Percentiles rank a stretch among this genome's conserved stretches.
Evolutionary conservation across 192 early-diverging fungal genomes (phyloP).

Genomic region (Geranomyces variabilis): DNA sequence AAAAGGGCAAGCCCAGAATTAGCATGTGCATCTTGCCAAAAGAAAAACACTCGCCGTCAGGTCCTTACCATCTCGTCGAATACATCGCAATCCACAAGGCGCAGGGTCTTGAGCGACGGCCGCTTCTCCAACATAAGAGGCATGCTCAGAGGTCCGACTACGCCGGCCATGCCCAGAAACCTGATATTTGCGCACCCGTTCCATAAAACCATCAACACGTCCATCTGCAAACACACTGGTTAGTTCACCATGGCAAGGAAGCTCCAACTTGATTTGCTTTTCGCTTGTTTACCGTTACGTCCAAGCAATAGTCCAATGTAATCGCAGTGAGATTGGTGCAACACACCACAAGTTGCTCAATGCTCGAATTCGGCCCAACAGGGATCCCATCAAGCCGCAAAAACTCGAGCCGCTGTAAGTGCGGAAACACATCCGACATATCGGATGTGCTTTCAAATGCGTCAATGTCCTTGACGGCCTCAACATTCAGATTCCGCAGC

Average conservation of each 20-base stretch:
- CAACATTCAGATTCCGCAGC: conserved; percentile 48
- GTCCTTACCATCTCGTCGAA: conserved; percentile 40
- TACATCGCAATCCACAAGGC: conserved; percentile 60
- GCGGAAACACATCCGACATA: conserved; percentile 37
- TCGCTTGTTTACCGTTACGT: conserved; percentile 20
- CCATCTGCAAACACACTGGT: conserved; percentile 35
- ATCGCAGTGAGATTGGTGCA: conserved; percentile 46
- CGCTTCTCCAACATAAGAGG: conserved; percentile 26
- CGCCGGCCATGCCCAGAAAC: conserved; percentile 56
- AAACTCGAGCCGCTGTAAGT: conserved; percentile 41
- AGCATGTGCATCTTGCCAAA: not conserved
- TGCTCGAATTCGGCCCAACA: conserved; percentile 38
- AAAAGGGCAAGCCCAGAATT: not conserved
- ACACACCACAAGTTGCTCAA: conserved; percentile 26
- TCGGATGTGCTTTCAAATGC: conserved; percentile 40
- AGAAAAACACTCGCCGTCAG: not conserved
- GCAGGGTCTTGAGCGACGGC: conserved; percentile 41
- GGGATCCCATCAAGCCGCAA: conserved; percentile 53
- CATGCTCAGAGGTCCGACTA: conserved; percentile 37
- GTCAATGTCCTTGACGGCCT: conserved; percentile 50
- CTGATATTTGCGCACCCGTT: conserved; percentile 38
- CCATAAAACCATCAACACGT: conserved; percentile 49
- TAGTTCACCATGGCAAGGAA: too few relatives aligned
- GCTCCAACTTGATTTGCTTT: too few relatives aligned
- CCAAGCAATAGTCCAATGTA: conserved; percentile 55